Evolutionary conservation across 257 asterid genomes (phyloP).

Genomic region (Mitragyna speciosa): DNA sequence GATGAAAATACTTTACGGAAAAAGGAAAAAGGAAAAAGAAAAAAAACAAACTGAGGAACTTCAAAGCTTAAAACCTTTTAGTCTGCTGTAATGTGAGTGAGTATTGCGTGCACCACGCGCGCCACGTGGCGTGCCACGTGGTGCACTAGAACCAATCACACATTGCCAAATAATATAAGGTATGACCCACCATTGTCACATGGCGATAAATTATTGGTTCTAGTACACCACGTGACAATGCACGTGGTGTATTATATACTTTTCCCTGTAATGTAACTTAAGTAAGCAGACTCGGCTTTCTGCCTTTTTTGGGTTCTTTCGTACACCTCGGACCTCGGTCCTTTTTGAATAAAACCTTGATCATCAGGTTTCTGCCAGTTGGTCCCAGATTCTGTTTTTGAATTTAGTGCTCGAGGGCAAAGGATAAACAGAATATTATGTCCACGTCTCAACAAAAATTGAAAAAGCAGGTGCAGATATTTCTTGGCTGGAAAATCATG

Average conservation of each 20-base stretch:
- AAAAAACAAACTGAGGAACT: too few species aligned
- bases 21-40: too few species aligned
- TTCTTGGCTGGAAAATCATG: not conserved
- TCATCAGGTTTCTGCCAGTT: slow-evolving; percentile 4
- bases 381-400: slow-evolving; percentile 21
- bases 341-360: not conserved
- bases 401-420: not conserved
- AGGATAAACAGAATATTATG: slow-evolving; percentile 11
- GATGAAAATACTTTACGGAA: not conserved
- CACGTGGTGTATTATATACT: too few species aligned
- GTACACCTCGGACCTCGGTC: not conserved
- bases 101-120: too few species aligned
- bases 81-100: not conserved
- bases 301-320: not conserved
- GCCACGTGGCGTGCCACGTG: too few species aligned
- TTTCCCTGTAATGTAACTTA: not conserved
- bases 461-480: slow-evolving; percentile 2
- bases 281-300: not conserved
- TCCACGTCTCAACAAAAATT: not conserved
- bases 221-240: too few species aligned
- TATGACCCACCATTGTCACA: too few species aligned
- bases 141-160: too few species aligned
- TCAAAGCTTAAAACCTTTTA: not conserved
- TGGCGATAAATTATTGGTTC: too few species aligned
- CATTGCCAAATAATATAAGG: too few species aligned